These are phyloP conservation scores for Fusarium napiforme DNA, from an alignment of 2,329 filamentous ascomycete genomes.

Conservation along the genomic window DNA sequence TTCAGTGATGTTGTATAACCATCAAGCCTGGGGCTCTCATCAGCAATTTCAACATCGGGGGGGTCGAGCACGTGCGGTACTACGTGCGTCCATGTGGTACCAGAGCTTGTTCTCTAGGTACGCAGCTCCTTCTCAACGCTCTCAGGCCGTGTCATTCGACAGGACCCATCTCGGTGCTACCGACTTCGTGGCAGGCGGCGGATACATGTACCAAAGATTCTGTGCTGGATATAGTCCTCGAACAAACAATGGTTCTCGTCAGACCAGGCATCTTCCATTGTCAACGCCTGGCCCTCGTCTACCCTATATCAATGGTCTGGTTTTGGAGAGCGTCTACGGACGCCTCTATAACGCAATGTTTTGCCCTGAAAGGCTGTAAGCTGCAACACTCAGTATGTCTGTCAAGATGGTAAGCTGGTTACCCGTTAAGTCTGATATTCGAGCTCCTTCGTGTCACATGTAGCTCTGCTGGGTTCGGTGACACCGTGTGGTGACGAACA, in stretches of 20 bases:
- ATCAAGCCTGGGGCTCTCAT: neutral
- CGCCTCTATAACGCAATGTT: neutral
- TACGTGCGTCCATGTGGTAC: neutral
- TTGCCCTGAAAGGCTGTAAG: neutral
- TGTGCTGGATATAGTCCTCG: neutral
- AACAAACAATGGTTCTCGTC: neutral
- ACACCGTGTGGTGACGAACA: neutral
- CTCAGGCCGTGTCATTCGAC: constrained; percentile 18
- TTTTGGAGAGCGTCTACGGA: neutral
- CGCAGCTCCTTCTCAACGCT: neutral
- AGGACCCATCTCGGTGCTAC: constrained; percentile 13
- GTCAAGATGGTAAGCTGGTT: neutral
- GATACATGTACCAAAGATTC: neutral
- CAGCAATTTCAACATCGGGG: neutral
- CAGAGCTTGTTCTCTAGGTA: constrained; percentile 6
- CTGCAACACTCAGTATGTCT: neutral
- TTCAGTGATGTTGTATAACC: no score
- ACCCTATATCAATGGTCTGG: neutral
- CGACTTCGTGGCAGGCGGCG: neutral
- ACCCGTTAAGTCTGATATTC: neutral
- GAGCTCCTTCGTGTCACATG: neutral
- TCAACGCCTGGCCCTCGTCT: neutral
- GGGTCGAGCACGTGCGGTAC: neutral
- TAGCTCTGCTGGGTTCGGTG: neutral
- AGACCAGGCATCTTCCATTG: neutral